phyloP scores from a whole-genome alignment of 2,329 filamentous ascomycete genomes.

The Shiraia bambusicola region DNA sequence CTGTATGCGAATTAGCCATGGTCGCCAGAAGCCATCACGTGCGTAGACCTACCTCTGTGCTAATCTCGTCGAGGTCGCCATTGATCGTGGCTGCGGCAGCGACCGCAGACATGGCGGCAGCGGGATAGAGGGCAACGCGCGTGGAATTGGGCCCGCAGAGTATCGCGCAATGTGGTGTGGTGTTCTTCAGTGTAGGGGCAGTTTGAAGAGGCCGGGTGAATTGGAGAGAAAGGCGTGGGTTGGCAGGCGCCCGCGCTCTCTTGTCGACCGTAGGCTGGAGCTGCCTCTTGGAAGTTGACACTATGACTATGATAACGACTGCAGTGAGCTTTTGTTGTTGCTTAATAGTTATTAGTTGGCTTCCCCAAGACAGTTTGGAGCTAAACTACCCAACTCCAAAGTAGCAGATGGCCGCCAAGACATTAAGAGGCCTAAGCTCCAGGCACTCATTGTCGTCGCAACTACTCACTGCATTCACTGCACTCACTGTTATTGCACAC shows the following conservation, averaged over 20 bases:
- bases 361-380: slow-evolving; percentile 10
- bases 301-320: too few species aligned
- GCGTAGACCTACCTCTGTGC: slow-evolving; percentile 67
- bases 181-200: slow-evolving; percentile 20
- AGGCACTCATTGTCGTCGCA: too few species aligned
- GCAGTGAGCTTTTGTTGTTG: slow-evolving; percentile 16
- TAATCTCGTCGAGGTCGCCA: slow-evolving; percentile 72
- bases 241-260: slow-evolving; percentile 21
- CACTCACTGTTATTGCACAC: slow-evolving; percentile 26
- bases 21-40: background rate
- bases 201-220: slow-evolving; percentile 31
- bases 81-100: slow-evolving; percentile 55
- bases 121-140: slow-evolving; percentile 62
- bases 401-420: slow-evolving; percentile 8
- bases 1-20: slow-evolving; percentile 40
- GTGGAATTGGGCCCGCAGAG: slow-evolving; percentile 24
- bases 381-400: background rate
- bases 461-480: too few species aligned
- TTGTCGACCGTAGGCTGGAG: slow-evolving; percentile 6
- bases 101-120: slow-evolving; percentile 47
- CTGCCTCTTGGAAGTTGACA: background rate
- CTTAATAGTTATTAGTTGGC: background rate
- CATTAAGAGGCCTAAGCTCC: slow-evolving; percentile 22
- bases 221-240: slow-evolving; percentile 19
- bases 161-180: slow-evolving; percentile 30